Conservation (phyloP, 2,329 filamentous ascomycete genomes). For the Diaporthe ampelina region DNA sequence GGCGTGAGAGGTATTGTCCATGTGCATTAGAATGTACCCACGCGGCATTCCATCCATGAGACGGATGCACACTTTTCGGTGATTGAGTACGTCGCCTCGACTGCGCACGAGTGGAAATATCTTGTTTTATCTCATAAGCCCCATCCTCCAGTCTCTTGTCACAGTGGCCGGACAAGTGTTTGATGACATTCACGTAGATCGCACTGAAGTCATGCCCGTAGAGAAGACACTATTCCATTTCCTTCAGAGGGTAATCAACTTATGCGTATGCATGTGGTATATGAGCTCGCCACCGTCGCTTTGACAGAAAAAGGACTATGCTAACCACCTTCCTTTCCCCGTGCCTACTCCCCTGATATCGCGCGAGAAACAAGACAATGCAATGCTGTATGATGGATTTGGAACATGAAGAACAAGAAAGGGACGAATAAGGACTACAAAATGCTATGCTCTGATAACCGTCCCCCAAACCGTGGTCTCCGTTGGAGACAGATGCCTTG, state of each 20-base stretch:
- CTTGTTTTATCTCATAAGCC: no score
- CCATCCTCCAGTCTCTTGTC: background rate
- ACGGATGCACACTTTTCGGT: background rate
- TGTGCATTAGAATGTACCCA: background rate
- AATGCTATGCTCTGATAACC: slow-evolving; percentile 12
- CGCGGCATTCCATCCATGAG: no score
- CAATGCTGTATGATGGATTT: slow-evolving; percentile 20
- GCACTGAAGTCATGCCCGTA: background rate
- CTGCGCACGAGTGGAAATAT: no score
- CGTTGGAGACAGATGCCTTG: background rate
- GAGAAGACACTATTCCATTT: background rate
- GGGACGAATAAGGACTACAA: slow-evolving; percentile 1
- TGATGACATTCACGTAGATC: background rate
- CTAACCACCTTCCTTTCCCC: slow-evolving; percentile 3
- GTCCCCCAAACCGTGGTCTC: background rate
- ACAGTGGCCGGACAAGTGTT: no score
- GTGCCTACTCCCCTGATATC: background rate
- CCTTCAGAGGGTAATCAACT: slow-evolving; percentile 4
- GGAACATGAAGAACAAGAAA: background rate
- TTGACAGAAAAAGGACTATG: slow-evolving; percentile 5
- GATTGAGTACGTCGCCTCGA: no score
- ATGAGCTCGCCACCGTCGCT: slow-evolving; percentile 18
- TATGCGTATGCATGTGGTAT: slow-evolving; percentile 19
- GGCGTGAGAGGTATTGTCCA: background rate
- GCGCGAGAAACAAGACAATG: background rate